Evolutionary conservation across 1,139 yeast genomes (phyloP), one percentile per base, ranked within the genome.

Genomic region (Yamadazyma atmosphaerica): DNA sequence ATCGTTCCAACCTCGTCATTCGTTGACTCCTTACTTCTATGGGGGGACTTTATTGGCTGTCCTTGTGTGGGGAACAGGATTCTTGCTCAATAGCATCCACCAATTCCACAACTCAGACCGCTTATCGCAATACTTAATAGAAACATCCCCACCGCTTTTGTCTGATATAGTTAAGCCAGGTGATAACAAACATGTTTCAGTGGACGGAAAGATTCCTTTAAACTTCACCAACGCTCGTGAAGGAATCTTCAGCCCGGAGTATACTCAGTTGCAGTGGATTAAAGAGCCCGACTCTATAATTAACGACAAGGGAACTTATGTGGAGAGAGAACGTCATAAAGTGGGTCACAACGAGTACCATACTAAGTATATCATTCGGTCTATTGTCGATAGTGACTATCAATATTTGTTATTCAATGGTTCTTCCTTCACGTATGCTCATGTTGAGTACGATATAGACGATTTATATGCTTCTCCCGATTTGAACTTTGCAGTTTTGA

Each of bases 231-330:
- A 56, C 12, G 61, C 62, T 14, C 68, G 86, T 45, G 74, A 73
- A 35, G 77, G 76, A 2, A 63, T 73, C 2, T 83, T 83, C 46
- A 43, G 53, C 0, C 81, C 88, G 0, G 60, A 62, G 17, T 61
- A 51, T 37, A 73, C 74, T 43, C 59, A 70, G n/a, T 63, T 84
- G 16, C 89, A 83, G 54, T 84, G 92, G 92, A 75, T 83, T 35
- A 65, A 65, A 35, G 76, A 76, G 14, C 77, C 81, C 1, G 67
- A 65, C 30, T 61, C 73, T 1, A 43, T 58, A 35, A 43, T 55
- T 18, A 56, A 72, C 43, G 83, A 78, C 49, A 65, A 70, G 41
- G 85, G 83, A n/a, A 77, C 81, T 10, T 79, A 73, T 49, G 68
- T 79, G 24, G 63, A 75, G 17, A 63, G 60, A 26, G 63, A 63